Conservation (phyloP, 2,329 filamentous ascomycete genomes). For the Fusarium scirpi region DNA sequence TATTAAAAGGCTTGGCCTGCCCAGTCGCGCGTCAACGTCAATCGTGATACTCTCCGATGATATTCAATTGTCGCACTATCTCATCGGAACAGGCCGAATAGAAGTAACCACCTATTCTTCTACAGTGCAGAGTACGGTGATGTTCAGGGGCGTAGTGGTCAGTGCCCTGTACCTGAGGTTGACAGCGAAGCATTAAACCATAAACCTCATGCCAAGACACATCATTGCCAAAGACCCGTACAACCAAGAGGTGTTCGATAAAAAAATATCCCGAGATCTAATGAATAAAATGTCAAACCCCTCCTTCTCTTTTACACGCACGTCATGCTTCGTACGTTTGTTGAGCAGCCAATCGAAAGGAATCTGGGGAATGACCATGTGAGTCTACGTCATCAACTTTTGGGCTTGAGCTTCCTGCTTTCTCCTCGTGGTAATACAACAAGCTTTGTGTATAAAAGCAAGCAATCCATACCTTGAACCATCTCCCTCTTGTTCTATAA, state of each 20-base stretch:
- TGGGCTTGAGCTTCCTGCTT: slow-evolving; percentile 22
- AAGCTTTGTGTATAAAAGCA: slow-evolving; percentile 31
- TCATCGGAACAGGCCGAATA: slow-evolving; percentile 5
- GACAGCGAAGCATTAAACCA: slow-evolving; percentile 23
- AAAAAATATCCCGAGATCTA: slow-evolving; percentile 25
- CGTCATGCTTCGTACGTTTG: slow-evolving; percentile 33
- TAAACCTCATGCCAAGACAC: slow-evolving; percentile 24
- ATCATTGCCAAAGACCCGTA: not conserved
- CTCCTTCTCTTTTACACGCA: slow-evolving; percentile 9
- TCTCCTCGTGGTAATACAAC: slow-evolving; percentile 13
- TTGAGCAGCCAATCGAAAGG: slow-evolving; percentile 38
- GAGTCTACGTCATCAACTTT: slow-evolving; percentile 47
- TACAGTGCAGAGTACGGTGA: not conserved
- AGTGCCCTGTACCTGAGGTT: slow-evolving; percentile 31
- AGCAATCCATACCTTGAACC: not conserved
- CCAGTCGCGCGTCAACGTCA: not conserved
- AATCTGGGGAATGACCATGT: slow-evolving; percentile 35
- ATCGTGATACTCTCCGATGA: not conserved
- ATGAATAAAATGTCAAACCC: slow-evolving; percentile 5
- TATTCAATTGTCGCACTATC: not conserved
- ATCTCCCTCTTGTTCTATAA: not conserved
- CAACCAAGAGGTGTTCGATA: not conserved
- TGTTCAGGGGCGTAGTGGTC: slow-evolving; percentile 25
- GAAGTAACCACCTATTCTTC: not conserved
- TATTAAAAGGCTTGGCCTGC: not conserved